Percentiles rank a stretch among this genome's conserved stretches.
Evolutionary conservation across 768 basidiomycete species (phyloP).

Genomic region (Suillus tomentosus): DNA sequence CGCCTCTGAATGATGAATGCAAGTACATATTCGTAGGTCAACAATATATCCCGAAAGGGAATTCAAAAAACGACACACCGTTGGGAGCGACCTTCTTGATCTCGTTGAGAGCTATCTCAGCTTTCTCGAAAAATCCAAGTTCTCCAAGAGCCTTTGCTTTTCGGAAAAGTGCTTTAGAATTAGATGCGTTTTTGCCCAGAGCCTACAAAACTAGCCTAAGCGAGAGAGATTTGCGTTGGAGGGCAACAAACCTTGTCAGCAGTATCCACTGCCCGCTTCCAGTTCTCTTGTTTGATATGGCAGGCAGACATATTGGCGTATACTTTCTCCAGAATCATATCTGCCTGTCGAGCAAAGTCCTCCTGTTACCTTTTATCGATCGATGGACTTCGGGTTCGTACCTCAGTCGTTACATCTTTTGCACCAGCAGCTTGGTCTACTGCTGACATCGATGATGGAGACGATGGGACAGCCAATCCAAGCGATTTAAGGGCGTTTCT

Average conservation of each 20-base stretch:
- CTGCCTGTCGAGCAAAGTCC: slow-evolving; percentile 48
- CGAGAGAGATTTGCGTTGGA: not conserved
- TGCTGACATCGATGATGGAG: slow-evolving; percentile 18
- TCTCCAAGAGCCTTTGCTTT: slow-evolving; percentile 82
- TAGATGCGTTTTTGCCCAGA: slow-evolving; percentile 70
- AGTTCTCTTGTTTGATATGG: slow-evolving; percentile 78
- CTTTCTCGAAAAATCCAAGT: slow-evolving; percentile 74
- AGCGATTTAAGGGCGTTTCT: slow-evolving; percentile 61
- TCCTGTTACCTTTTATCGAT: not conserved
- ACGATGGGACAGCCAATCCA: slow-evolving; percentile 34
- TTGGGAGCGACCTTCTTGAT: slow-evolving; percentile 62
- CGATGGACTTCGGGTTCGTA: slow-evolving; percentile 25
- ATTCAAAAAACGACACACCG: slow-evolving; percentile 40
- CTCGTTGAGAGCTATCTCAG: slow-evolving; percentile 64
- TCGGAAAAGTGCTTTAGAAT: slow-evolving; percentile 78
- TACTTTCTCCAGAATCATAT: slow-evolving; percentile 76
- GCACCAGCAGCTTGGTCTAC: slow-evolving; percentile 34
- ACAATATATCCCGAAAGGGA: not conserved
- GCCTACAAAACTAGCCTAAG: slow-evolving; percentile 45
- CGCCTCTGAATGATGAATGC: slow-evolving; percentile 44
- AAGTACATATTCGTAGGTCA: not conserved
- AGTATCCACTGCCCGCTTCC: slow-evolving; percentile 77
- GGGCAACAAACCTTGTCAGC: slow-evolving; percentile 63
- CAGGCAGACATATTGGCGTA: slow-evolving; percentile 87
- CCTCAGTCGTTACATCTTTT: slow-evolving; percentile 67